These are phyloP conservation scores for Candida gigantensis DNA, from an alignment of 1,139 yeast species.

Conservation along the genomic window DNA sequence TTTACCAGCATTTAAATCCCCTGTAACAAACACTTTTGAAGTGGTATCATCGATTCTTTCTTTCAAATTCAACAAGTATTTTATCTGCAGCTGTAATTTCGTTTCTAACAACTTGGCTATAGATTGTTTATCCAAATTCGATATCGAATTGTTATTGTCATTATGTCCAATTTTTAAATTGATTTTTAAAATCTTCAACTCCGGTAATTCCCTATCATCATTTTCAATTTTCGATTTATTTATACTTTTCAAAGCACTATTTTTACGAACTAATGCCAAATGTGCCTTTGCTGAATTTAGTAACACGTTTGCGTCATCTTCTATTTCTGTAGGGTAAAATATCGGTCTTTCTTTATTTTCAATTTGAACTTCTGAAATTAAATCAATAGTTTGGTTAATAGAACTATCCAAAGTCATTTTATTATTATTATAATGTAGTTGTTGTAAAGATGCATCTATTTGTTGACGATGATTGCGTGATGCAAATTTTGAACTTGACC, in stretches of 20 bases:
- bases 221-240: constrained; percentile 31
- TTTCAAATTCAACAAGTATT: constrained; percentile 71
- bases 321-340: constrained; percentile 57
- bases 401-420: constrained; percentile 62
- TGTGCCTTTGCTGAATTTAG: constrained; percentile 51
- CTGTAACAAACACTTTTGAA: constrained; percentile 93
- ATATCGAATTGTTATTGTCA: constrained; percentile 43
- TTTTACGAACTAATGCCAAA: constrained; percentile 52
- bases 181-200: constrained; percentile 62
- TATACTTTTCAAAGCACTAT: constrained; percentile 31
- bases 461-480: constrained; percentile 10
- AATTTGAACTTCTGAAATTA: constrained; percentile 53
- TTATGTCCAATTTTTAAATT: constrained; percentile 62
- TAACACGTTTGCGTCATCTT: constrained; percentile 33
- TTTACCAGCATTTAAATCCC: constrained; percentile 96
- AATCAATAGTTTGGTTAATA: constrained; percentile 55
- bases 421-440: constrained; percentile 69
- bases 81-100: constrained; percentile 59
- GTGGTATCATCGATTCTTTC: constrained; percentile 89
- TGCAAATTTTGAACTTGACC: constrained; percentile 9
- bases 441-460: constrained; percentile 55
- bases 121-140: constrained; percentile 62
- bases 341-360: constrained; percentile 65
- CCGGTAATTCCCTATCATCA: constrained; percentile 29
- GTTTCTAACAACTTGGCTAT: constrained; percentile 66